Evolutionary conservation across 2,329 filamentous ascomycete genomes (phyloP), one percentile per base, ranked within the genome.

Genomic region (Colletotrichum musicola): DNA sequence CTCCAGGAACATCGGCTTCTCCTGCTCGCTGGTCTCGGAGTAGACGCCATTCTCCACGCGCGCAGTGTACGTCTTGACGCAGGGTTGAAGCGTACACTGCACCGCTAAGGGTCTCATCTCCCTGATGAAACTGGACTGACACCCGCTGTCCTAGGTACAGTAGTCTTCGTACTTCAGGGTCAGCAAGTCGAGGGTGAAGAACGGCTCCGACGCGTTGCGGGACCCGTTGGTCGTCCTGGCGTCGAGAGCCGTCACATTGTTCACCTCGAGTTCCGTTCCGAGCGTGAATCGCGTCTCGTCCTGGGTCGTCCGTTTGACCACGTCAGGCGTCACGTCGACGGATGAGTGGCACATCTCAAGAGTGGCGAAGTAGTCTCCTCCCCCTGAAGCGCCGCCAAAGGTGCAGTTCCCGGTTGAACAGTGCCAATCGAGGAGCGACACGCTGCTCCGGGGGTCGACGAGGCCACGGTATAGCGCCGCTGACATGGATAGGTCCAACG

Each of bases 321-420:
- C 18, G 1, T 25, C 20, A 3, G 14, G 1, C 16, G 55, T n/a
- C 10, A 58, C 46, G 5, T 58, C 40, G 3, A 2, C 35, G 55
- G 40, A 58, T 1, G 55, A 58, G 40, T 58, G 20, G 22, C 55
- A 58, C 38, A 58, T 58, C n/a, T 40, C 55, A 4, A 58, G 55
- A 13, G 55, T 44, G 14, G 12, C 16, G 42, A 58, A 58, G 55
- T 44, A 58, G 40, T 14, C 40, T 14, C 16, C 10, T 14, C 5
- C 30, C 30, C 7, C 40, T 13, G 16, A 42, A 4, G 5, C 14
- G 2, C 7, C 12, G 13, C 40, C 40, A 6, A 42, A 42, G 14
- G 40, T 42, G 40, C 40, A n/a, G 20, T 58, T 58, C 6, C 55
- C 55, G 7, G 38, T 25, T 3, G 55, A 18, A 5, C 55, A 46